These are phyloP conservation scores for Debaryomyces udenii DNA, from an alignment of 1,139 yeast species.

Conservation along the genomic window DNA sequence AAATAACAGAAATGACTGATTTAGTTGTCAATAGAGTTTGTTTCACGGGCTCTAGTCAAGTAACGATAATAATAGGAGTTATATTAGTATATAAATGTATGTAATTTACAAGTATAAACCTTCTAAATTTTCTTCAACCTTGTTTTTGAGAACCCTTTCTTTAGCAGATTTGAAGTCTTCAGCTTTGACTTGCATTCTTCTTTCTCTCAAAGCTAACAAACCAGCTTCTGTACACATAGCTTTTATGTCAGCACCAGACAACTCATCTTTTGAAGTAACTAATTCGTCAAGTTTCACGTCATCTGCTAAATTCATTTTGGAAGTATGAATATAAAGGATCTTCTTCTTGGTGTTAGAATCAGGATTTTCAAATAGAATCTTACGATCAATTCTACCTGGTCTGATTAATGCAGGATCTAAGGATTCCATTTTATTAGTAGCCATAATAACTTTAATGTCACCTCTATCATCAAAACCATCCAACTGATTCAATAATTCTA, in stretches of 20 bases:
- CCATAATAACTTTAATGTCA: constrained; percentile 98
- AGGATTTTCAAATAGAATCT: constrained; percentile 94
- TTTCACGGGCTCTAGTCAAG: too few relatives aligned
- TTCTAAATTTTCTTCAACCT: constrained; percentile 95
- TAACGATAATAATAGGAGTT: constrained; percentile 4
- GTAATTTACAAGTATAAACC: constrained; percentile 77
- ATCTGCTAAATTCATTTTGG: constrained; percentile 86
- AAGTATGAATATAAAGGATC: constrained; percentile 90
- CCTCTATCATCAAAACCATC: constrained; percentile 99
- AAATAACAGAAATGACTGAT: constrained; percentile 47
- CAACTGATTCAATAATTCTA: constrained; percentile 92
- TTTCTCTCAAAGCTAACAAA: constrained; percentile 89
- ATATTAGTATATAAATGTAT: constrained; percentile 7
- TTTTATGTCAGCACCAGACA: constrained; percentile 97
- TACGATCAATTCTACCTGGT: constrained; percentile 98
- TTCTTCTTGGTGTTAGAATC: constrained; percentile 91
- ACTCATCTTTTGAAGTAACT: constrained; percentile 89
- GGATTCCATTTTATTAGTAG: constrained; percentile 93
- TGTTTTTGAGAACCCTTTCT: constrained; percentile 95
- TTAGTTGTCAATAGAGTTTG: not conserved
- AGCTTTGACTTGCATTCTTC: constrained; percentile 97
- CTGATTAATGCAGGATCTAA: constrained; percentile 97
- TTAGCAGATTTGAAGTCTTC: constrained; percentile 94
- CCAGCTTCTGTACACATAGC: constrained; percentile 99
- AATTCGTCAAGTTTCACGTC: constrained; percentile 91